phyloP scores from a whole-genome alignment of 768 basidiomycete genomes.

The Mycena filopes region DNA sequence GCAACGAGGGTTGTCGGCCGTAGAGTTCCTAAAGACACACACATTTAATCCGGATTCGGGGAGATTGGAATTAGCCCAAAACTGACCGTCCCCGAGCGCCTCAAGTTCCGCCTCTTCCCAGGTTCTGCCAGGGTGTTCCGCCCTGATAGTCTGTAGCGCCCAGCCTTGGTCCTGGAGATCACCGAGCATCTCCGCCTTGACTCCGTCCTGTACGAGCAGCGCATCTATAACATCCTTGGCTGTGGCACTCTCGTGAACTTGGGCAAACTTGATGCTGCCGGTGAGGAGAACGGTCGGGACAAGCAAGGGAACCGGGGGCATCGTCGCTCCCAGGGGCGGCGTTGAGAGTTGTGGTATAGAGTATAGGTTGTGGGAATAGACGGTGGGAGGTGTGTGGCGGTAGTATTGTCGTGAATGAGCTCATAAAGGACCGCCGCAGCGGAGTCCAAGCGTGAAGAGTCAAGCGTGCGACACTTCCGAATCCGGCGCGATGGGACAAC shows the following conservation, averaged over 20 bases:
- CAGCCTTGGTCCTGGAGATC: constrained; percentile 69
- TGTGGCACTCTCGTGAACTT: constrained; percentile 62
- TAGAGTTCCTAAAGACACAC: constrained; percentile 57
- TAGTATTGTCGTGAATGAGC: background rate
- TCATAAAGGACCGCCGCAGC: background rate
- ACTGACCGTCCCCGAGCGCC: constrained; percentile 69
- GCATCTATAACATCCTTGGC: constrained; percentile 69
- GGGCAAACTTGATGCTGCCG: constrained; percentile 71
- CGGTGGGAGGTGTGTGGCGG: background rate
- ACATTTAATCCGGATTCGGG: constrained; percentile 1
- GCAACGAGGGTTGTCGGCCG: constrained; percentile 57
- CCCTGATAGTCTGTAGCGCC: constrained; percentile 74
- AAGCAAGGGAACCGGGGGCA: constrained; percentile 58
- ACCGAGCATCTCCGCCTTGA: constrained; percentile 65
- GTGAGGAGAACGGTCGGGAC: constrained; percentile 70
- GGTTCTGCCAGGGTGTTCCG: constrained; percentile 64
- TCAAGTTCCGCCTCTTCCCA: constrained; percentile 83
- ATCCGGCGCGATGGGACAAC: too few species aligned
- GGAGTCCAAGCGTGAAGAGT: background rate
- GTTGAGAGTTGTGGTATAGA: constrained; percentile 5
- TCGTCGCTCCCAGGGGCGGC: constrained; percentile 31
- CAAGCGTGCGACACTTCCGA: too few species aligned
- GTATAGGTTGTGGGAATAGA: background rate
- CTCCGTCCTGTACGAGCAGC: constrained; percentile 58
- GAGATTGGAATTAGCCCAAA: background rate